Evolutionary conservation across 345 rosid species (phyloP).

Genomic region (Acer saccharum): DNA sequence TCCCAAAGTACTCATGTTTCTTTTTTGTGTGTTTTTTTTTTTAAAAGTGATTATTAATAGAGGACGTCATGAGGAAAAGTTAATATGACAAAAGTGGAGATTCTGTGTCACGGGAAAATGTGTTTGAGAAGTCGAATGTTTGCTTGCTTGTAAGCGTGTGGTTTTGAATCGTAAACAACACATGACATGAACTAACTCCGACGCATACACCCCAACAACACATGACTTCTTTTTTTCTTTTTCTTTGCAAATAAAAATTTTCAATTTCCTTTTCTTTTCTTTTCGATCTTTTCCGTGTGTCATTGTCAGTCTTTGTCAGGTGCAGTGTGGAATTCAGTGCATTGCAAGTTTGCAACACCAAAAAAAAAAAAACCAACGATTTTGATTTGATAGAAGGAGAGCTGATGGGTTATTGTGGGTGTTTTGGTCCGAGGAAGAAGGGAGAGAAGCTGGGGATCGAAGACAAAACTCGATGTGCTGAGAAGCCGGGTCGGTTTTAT

Average conservation of each 20-base stretch:
- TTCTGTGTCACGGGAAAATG: neutral
- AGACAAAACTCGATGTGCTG: neutral
- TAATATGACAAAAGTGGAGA: neutral
- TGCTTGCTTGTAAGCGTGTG: neutral
- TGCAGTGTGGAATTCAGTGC: neutral
- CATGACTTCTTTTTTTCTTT: neutral
- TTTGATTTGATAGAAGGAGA: neutral
- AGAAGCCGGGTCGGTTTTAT: constrained; percentile 8
- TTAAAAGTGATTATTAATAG: neutral
- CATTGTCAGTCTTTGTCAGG: neutral
- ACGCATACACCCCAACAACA: neutral
- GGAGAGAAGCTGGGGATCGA: constrained; percentile 23
- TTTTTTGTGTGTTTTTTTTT: neutral
- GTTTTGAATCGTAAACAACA: neutral
- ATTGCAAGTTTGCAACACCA: neutral
- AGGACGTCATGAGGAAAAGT: neutral
- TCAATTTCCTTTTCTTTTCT: neutral
- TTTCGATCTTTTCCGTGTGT: neutral
- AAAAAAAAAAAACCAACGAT: neutral
- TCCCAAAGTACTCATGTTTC: neutral
- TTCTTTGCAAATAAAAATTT: neutral
- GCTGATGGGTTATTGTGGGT: constrained; percentile 48
- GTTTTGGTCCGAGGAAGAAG: constrained; percentile 43
- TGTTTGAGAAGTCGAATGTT: neutral
- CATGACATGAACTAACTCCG: neutral